Base-by-base conservation (phyloP, 805 yeast species). In the Saturnispora mendoncae region DNA sequence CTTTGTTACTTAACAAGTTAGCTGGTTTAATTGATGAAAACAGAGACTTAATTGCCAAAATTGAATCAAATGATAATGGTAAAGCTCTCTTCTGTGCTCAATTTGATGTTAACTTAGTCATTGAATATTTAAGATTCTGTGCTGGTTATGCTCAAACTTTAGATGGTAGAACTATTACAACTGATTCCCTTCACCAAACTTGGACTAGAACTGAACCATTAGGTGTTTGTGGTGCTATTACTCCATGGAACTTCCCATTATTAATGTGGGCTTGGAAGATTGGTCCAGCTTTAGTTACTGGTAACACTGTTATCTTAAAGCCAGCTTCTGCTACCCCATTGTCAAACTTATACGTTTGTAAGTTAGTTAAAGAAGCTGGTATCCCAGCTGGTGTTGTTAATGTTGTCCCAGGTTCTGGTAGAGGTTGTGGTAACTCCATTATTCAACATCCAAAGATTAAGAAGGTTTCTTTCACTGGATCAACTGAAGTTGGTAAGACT, bases 381-480 rank as follows among this genome's bases (percentile, higher is more conserved):
- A 72, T 85, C 63, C 96, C 97, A 51, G 74, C 84, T 28, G 97
- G 97, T 66, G 95, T 86, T 27, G 69, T 86, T 51, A 88, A 88
- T 68, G 74, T 88, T 53, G 72, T 88, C 39, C 78, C 88, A 51
- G 97, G 97, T 44, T 80, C 73, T 53, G 97, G 97, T 60, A 75
- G 76, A 59, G 78, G 73, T 55, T 82, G 90, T 41, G 97, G 97
- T 62, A 76, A 76, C 48, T 82, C 86, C 33, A 73, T 88, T 50
- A 71, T 90, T 38, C 64, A 70, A 44, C 96, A 88, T 66, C 80
- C 79, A 54, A 77, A 73, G 60, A 78, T 88, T 55, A 84, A 84
- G 68, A 88, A 88, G 72, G 72, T 88, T 57, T 94, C 96, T 10
- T 88, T 88, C 68, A 88, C 97, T 43, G 97, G 97, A 52, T 87